These are phyloP conservation scores for Monosporascus sp. DNA, from an alignment of 2,329 filamentous ascomycete genomes.

Conservation along the genomic window DNA sequence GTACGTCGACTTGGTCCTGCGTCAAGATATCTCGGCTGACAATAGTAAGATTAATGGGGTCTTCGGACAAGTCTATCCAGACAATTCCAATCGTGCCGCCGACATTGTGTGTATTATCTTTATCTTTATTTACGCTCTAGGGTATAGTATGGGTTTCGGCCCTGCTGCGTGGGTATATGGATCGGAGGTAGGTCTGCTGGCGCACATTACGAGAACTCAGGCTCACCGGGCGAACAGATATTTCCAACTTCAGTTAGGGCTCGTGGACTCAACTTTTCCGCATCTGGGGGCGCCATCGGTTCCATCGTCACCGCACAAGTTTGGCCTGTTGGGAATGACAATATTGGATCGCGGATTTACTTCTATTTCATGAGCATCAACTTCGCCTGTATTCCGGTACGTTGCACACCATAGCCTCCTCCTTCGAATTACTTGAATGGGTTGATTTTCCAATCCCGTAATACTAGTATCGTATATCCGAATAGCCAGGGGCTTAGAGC, in stretches of 20 bases:
- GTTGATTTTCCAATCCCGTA: neutral
- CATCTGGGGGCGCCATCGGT: slow-evolving; percentile 49
- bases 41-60: slow-evolving; percentile 45
- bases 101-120: slow-evolving; percentile 50
- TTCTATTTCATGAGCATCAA: slow-evolving; percentile 54
- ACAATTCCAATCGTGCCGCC: slow-evolving; percentile 41
- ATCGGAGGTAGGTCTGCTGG: slow-evolving; percentile 40
- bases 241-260: slow-evolving; percentile 54
- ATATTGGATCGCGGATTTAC: slow-evolving; percentile 47
- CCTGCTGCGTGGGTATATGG: slow-evolving; percentile 55
- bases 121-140: slow-evolving; percentile 54
- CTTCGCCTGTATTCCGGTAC: slow-evolving; percentile 39
- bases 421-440: neutral
- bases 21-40: neutral
- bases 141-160: slow-evolving; percentile 53
- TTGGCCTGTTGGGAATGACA: slow-evolving; percentile 50
- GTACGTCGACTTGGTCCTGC: slow-evolving; percentile 28
- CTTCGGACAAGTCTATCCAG: slow-evolving; percentile 45
- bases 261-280: slow-evolving; percentile 50
- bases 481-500: neutral
- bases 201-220: neutral
- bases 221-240: slow-evolving; percentile 31
- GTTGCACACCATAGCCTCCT: neutral
- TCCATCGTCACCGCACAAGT: slow-evolving; percentile 49
- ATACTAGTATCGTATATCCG: too few relatives aligned